These are phyloP conservation scores for Papiliotrema terrestris DNA, from an alignment of 1,284 basidiomycete species.

Conservation along the genomic window DNA sequence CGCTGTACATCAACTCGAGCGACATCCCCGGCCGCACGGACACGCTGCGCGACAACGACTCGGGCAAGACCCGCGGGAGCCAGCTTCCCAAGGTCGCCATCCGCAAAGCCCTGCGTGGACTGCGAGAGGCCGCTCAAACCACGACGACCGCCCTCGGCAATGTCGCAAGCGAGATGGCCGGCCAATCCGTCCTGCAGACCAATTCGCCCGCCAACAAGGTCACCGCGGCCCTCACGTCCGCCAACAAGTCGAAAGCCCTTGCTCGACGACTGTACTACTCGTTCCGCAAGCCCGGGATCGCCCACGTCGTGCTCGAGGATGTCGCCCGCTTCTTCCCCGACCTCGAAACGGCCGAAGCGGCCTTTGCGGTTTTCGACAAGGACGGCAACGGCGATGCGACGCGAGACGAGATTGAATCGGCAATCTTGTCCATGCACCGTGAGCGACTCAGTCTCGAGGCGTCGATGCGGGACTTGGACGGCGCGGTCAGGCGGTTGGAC, in stretches of 20 bases:
- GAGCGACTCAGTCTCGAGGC: constrained; percentile 80
- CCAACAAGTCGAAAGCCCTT: constrained; percentile 80
- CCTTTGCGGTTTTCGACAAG: constrained; percentile 75
- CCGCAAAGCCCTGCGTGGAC: constrained; percentile 68
- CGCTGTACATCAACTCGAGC: constrained; percentile 72
- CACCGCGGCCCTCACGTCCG: constrained; percentile 68
- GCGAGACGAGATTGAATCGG: constrained; percentile 71
- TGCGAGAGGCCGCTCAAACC: constrained; percentile 68
- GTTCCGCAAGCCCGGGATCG: constrained; percentile 63
- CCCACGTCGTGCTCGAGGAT: constrained; percentile 64
- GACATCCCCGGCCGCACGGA: constrained; percentile 68
- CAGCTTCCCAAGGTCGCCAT: constrained; percentile 63
- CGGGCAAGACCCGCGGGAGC: constrained; percentile 47
- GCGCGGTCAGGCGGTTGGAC: constrained; percentile 64
- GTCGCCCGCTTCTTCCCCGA: constrained; percentile 69
- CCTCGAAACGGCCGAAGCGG: constrained; percentile 61
- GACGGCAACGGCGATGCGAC: constrained; percentile 76
- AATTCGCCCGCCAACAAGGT: constrained; percentile 83
- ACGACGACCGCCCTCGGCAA: constrained; percentile 79
- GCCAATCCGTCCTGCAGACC: constrained; percentile 75
- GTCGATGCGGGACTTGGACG: constrained; percentile 87
- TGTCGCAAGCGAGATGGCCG: constrained; percentile 53
- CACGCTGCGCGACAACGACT: constrained; percentile 55
- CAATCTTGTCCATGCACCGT: constrained; percentile 76
- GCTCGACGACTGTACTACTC: constrained; percentile 84